phyloP scores from a whole-genome alignment of 257 asterid species.

The Solanum okadae region DNA sequence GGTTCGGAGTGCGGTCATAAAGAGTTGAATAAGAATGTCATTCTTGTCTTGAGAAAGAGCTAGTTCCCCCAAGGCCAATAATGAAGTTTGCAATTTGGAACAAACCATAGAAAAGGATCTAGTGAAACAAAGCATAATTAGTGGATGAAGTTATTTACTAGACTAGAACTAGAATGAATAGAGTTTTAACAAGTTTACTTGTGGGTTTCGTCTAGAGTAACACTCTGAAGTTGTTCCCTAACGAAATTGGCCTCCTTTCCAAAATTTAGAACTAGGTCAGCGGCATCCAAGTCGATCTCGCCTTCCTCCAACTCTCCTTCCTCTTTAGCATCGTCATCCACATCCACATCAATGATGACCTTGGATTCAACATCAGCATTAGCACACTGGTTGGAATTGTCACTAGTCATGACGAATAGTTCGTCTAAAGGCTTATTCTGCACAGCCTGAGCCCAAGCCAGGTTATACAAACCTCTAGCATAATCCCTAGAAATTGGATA shows the following conservation, averaged over 20 bases:
- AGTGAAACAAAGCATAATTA: slow-evolving; percentile 10
- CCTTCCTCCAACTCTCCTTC: slow-evolving; percentile 98
- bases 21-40: slow-evolving; percentile 43
- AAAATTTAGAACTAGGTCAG: slow-evolving; percentile 25
- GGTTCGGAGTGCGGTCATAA: slow-evolving; percentile 38
- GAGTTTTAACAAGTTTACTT: slow-evolving; percentile 40
- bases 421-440: slow-evolving; percentile 80
- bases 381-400: not conserved
- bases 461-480: slow-evolving; percentile 59
- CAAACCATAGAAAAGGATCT: slow-evolving; percentile 58
- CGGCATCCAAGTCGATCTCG: slow-evolving; percentile 94
- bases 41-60: slow-evolving; percentile 35
- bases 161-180: not conserved
- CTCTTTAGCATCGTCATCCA: slow-evolving; percentile 64
- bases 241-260: slow-evolving; percentile 31
- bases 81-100: slow-evolving; percentile 33
- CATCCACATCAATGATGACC: slow-evolving; percentile 33
- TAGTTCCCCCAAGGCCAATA: slow-evolving; percentile 36
- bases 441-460: slow-evolving; percentile 98
- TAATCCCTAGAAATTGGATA: slow-evolving; percentile 53
- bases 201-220: slow-evolving; percentile 36
- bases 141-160: not conserved
- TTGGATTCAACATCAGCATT: slow-evolving; percentile 4
- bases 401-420: slow-evolving; percentile 44
- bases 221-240: slow-evolving; percentile 39